These are phyloP conservation scores for Cercospora canescens DNA, from an alignment of 2,329 filamentous ascomycete species.

Conservation along the genomic window DNA sequence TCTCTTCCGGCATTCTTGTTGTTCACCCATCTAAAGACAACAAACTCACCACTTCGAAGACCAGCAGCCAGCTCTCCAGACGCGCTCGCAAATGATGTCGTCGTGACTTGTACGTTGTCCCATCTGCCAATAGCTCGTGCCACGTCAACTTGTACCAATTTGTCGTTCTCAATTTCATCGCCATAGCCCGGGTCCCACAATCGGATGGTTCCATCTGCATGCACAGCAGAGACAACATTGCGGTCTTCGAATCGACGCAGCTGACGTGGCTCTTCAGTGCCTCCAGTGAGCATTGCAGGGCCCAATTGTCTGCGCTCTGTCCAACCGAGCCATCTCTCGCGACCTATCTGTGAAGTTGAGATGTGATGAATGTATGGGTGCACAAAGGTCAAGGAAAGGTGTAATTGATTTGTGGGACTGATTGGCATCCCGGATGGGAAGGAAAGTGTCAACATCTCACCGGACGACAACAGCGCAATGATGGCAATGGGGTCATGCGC, in stretches of 20 bases:
- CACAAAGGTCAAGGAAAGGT: constrained; percentile 81
- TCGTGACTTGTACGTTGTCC: constrained; percentile 72
- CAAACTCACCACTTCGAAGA: constrained; percentile 77
- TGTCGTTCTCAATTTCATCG: constrained; percentile 88
- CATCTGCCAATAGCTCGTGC: constrained; percentile 78
- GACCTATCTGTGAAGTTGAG: constrained; percentile 70
- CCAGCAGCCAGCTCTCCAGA: constrained; percentile 86
- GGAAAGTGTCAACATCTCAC: constrained; percentile 84
- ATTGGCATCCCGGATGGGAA: constrained; percentile 93
- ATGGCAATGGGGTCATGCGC: constrained; percentile 89
- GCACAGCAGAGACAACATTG: constrained; percentile 81
- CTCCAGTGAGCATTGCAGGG: constrained; percentile 75
- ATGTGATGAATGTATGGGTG: constrained; percentile 83
- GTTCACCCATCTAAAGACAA: constrained; percentile 83
- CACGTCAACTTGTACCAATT: constrained; percentile 81
- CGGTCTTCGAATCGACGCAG: constrained; percentile 78
- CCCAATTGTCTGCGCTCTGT: constrained; percentile 79
- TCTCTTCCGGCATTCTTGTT: constrained; percentile 73
- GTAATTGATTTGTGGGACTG: constrained; percentile 87
- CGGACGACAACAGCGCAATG: constrained; percentile 76
- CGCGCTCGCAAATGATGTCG: constrained; percentile 76
- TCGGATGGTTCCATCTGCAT: constrained; percentile 87
- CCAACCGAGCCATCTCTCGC: constrained; percentile 85
- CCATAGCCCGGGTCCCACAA: constrained; percentile 91
- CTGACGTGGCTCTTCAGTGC: constrained; percentile 68